A percentile compares a stretch with the other conserved stretches of the same genome.
Conservation (phyloP, 768 basidiomycete genomes). For the Holtermannia corniformis region DNA sequence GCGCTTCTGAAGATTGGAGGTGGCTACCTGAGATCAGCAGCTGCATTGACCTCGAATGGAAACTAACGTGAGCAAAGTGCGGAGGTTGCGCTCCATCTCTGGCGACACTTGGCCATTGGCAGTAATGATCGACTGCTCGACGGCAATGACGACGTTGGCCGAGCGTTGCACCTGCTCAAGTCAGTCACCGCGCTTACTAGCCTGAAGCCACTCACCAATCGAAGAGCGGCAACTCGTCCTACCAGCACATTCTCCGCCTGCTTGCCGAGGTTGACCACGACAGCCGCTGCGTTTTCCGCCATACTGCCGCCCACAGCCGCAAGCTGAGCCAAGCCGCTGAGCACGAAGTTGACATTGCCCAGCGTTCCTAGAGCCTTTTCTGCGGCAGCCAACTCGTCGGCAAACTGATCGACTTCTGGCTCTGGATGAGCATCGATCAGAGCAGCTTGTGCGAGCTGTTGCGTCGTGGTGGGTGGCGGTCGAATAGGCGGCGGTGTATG, state of each 20-base stretch:
- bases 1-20: conserved; percentile 31
- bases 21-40: conserved; percentile 8
- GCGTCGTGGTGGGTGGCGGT: not conserved
- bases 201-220: conserved; percentile 14
- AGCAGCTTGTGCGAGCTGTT: not conserved
- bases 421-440: not conserved
- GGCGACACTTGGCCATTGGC: conserved; percentile 15
- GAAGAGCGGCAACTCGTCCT: conserved; percentile 21
- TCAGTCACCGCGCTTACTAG: not conserved
- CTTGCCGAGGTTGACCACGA: conserved; percentile 18
- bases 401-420: not conserved
- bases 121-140: conserved; percentile 16
- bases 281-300: conserved; percentile 17
- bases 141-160: conserved; percentile 19
- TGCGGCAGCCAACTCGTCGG: not conserved
- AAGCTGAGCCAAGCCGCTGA: not conserved
- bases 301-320: not conserved
- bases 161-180: conserved; percentile 23
- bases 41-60: not conserved
- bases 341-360: not conserved
- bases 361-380: not conserved
- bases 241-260: conserved; percentile 16
- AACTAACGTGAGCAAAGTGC: conserved; percentile 13
- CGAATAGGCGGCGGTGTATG: no score
- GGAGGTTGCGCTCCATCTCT: conserved; percentile 16